phyloP scores from a whole-genome alignment of 2,329 filamentous ascomycete genomes.

The Penicillium sp. region DNA sequence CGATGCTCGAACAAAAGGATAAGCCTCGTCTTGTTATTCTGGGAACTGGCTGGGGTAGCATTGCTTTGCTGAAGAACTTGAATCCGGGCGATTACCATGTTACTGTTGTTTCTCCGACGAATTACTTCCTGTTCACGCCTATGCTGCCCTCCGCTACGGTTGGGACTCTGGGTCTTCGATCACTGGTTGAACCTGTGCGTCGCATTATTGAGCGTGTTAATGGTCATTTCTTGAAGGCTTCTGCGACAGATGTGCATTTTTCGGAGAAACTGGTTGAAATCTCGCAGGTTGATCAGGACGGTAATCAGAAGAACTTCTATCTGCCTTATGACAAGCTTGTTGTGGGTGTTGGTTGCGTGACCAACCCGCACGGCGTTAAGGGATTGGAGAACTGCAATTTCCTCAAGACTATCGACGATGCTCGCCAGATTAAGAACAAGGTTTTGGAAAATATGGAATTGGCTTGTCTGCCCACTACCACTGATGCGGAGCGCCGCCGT shows the following conservation, averaged over 20 bases:
- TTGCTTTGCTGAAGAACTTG: constrained; percentile 87
- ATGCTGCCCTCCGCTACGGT: constrained; percentile 98
- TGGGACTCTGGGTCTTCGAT: constrained; percentile 87
- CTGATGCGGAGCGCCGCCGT: constrained; percentile 82
- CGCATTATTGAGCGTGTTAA: constrained; percentile 76
- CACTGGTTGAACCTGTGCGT: constrained; percentile 89
- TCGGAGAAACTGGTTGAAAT: constrained; percentile 89
- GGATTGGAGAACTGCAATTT: constrained; percentile 93
- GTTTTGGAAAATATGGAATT: constrained; percentile 88
- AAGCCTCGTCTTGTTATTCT: constrained; percentile 93
- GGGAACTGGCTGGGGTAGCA: constrained; percentile 92
- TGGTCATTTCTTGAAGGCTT: constrained; percentile 88
- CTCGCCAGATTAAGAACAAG: constrained; percentile 83
- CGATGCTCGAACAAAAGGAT: constrained; percentile 72
- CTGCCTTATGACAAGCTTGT: constrained; percentile 97
- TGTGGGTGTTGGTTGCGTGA: constrained; percentile 84
- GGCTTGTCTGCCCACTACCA: constrained; percentile 89
- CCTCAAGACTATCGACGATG: constrained; percentile 93
- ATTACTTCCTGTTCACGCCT: constrained; percentile 97
- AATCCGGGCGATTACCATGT: constrained; percentile 93
- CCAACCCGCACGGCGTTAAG: constrained; percentile 94
- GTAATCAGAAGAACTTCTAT: constrained; percentile 82
- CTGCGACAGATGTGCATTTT: constrained; percentile 88
- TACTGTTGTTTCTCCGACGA: constrained; percentile 89
- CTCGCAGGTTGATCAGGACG: constrained; percentile 70